phyloP scores from a whole-genome alignment of 192 early-diverging fungal species.

The Coemansia sp. region DNA sequence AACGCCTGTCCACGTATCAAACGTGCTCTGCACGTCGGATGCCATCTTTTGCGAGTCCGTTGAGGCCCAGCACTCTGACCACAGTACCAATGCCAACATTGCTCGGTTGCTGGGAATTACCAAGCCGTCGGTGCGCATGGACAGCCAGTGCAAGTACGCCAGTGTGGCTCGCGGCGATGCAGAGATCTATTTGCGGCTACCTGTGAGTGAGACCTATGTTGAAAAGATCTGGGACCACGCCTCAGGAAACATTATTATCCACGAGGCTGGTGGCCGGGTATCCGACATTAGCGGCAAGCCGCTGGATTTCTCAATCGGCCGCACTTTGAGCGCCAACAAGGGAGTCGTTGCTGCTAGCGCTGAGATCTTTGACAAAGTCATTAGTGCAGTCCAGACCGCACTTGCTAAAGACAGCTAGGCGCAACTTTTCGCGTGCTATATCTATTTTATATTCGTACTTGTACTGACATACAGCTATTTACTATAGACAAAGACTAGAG shows the following conservation, averaged over 20 bases:
- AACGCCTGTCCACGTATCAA: slow-evolving; percentile 58
- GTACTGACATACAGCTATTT: neutral
- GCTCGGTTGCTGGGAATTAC: slow-evolving; percentile 78
- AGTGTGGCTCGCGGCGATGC: slow-evolving; percentile 91
- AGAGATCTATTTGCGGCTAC: slow-evolving; percentile 88
- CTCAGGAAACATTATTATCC: slow-evolving; percentile 84
- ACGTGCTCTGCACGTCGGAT: slow-evolving; percentile 55
- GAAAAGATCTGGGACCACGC: slow-evolving; percentile 99
- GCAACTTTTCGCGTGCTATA: neutral
- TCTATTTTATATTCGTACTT: neutral
- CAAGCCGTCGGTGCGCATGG: slow-evolving; percentile 83
- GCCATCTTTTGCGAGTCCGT: slow-evolving; percentile 94
- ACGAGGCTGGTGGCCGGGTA: slow-evolving; percentile 90
- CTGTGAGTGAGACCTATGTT: slow-evolving; percentile 74
- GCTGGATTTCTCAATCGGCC: slow-evolving; percentile 88
- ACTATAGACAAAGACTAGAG: slow-evolving; percentile 14
- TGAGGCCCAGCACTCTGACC: slow-evolving; percentile 88
- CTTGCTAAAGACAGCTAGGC: slow-evolving; percentile 18
- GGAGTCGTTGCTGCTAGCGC: slow-evolving; percentile 85
- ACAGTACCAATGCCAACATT: slow-evolving; percentile 78
- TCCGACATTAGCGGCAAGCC: slow-evolving; percentile 80
- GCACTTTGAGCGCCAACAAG: slow-evolving; percentile 80
- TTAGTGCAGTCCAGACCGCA: slow-evolving; percentile 70
- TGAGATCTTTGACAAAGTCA: slow-evolving; percentile 71
- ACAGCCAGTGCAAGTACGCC: slow-evolving; percentile 97